Percentiles rank a stretch among this genome's conserved stretches.
Conservation (phyloP, 306 rosid genomes). For the Biancaea sappan region DNA sequence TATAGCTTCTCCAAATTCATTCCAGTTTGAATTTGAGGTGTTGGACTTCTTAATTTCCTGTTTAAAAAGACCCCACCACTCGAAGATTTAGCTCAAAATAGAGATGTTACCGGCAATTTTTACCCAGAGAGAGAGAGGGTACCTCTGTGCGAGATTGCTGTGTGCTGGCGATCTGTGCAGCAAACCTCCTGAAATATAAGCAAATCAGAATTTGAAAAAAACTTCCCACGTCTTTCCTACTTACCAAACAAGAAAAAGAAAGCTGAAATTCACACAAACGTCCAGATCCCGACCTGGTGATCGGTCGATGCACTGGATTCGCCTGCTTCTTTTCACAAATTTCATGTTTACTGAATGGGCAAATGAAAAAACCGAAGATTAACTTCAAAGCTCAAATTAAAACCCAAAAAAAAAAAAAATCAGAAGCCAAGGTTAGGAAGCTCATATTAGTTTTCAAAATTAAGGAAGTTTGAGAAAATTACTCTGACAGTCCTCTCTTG, state of each 20-base stretch:
- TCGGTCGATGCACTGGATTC: conserved; percentile 86
- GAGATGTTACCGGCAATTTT: conserved; percentile 4
- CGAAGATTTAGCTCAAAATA: conserved; percentile 20
- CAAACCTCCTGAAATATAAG: conserved; percentile 60
- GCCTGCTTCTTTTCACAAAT: conserved; percentile 83
- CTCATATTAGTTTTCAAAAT: background rate
- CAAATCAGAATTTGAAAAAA: conserved; percentile 26
- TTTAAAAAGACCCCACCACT: conserved; percentile 38
- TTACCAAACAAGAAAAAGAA: conserved; percentile 1
- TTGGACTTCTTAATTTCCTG: conserved; percentile 59
- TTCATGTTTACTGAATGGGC: conserved; percentile 55
- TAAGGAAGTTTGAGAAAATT: conserved; percentile 27
- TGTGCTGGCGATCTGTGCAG: conserved; percentile 74
- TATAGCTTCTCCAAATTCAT: conserved; percentile 69
- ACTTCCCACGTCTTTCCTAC: conserved; percentile 3
- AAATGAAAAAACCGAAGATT: conserved; percentile 16
- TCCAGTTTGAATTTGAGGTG: conserved; percentile 37
- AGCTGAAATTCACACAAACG: background rate
- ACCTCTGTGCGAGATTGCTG: conserved; percentile 60
- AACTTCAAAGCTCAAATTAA: conserved; percentile 18
- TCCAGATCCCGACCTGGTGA: conserved; percentile 65
- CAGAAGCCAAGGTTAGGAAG: background rate
- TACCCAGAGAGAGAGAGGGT: conserved; percentile 19
- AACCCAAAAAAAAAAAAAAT: background rate
- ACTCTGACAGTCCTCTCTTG: conserved; percentile 79